These are phyloP conservation scores for Nakazawaea ernobii DNA, from an alignment of 805 yeast species.

Conservation along the genomic window DNA sequence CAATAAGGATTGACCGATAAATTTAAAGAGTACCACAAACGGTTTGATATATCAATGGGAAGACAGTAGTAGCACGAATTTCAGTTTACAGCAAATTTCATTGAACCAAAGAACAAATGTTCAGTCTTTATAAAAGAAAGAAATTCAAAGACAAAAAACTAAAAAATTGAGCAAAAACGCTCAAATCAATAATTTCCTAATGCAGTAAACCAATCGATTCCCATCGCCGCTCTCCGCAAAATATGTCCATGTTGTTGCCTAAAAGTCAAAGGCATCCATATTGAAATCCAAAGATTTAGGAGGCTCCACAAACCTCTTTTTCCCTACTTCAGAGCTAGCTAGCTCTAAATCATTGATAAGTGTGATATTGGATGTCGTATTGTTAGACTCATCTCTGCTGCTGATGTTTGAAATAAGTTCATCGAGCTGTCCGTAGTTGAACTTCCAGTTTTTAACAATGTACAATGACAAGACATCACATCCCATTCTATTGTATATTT, in stretches of 20 bases:
- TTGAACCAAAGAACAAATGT: no score
- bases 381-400: not conserved
- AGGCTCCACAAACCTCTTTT: slow-evolving; percentile 4
- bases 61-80: no score
- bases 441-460: slow-evolving; percentile 64
- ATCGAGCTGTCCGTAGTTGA: slow-evolving; percentile 23
- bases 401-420: not conserved
- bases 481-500: slow-evolving; percentile 81
- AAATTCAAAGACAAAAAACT: not conserved
- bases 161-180: not conserved
- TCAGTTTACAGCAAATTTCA: no score
- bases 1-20: no score
- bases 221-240: no score
- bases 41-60: no score
- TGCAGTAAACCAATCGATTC: slow-evolving; percentile 3
- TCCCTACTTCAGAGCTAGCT: not conserved
- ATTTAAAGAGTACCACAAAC: no score
- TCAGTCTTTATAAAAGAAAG: not conserved
- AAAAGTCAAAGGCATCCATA: slow-evolving; percentile 67
- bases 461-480: slow-evolving; percentile 73
- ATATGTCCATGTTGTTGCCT: not conserved
- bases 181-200: slow-evolving; percentile 1
- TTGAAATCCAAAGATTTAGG: slow-evolving; percentile 60
- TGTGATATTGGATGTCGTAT: not conserved
- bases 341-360: slow-evolving; percentile 3